Conservation (phyloP, 805 yeast genomes). For the Wilhelminamyces savonicus region DNA sequence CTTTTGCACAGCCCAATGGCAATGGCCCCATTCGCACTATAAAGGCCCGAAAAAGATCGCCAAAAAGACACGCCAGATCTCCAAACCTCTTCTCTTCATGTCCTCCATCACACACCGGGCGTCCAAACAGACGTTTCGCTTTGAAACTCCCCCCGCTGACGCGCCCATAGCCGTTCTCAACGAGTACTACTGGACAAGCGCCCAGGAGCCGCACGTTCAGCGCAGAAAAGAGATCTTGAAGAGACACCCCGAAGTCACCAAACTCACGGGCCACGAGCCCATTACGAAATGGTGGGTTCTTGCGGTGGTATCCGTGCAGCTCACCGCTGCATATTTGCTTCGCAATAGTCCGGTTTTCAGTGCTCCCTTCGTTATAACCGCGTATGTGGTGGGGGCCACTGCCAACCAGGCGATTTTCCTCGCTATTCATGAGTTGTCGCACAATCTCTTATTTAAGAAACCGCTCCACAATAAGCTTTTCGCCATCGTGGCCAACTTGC, state of each 20-base stretch:
- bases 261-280: slow-evolving; percentile 83
- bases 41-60: too few species aligned
- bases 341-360: slow-evolving; percentile 48
- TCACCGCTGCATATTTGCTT: slow-evolving; percentile 55
- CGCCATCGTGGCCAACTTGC: slow-evolving; percentile 71
- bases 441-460: slow-evolving; percentile 74
- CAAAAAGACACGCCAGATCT: too few species aligned
- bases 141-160: slow-evolving; percentile 35
- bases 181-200: slow-evolving; percentile 82
- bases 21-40: too few species aligned
- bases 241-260: slow-evolving; percentile 72
- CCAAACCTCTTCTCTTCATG: too few species aligned
- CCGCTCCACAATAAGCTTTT: slow-evolving; percentile 75
- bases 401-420: slow-evolving; percentile 77
- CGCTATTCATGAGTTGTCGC: slow-evolving; percentile 85
- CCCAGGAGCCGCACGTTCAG: slow-evolving; percentile 71
- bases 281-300: slow-evolving; percentile 69
- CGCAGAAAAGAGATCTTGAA: slow-evolving; percentile 69
- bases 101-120: slow-evolving; percentile 11
- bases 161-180: slow-evolving; percentile 36
- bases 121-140: slow-evolving; percentile 9
- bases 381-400: slow-evolving; percentile 82
- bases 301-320: slow-evolving; percentile 63
- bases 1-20: too few species aligned
- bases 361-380: slow-evolving; percentile 51